A percentile compares a stretch with the other conserved stretches of the same genome.
These are phyloP conservation scores for Nakaseomyces bracarensis DNA, from an alignment of 1,139 yeast species.

Conservation along the genomic window DNA sequence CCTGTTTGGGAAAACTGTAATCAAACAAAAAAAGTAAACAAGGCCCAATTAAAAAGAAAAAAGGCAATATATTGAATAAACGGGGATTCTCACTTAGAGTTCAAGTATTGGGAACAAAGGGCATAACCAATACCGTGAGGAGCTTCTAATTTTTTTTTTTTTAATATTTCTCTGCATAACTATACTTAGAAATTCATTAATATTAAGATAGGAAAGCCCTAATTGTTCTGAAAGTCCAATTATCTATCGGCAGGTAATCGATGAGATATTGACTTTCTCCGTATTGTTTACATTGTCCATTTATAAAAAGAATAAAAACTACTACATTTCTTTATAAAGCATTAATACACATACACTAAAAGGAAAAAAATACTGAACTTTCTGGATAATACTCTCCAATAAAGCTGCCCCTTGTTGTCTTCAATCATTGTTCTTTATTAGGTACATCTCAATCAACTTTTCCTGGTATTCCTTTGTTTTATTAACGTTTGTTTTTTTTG, in stretches of 20 bases:
- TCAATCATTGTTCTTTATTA: too few species aligned
- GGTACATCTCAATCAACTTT: too few species aligned
- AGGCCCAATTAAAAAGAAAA: not conserved
- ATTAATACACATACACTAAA: too few species aligned
- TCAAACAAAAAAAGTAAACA: not conserved
- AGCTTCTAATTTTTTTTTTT: not conserved
- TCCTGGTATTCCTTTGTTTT: too few species aligned
- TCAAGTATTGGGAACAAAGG: not conserved
- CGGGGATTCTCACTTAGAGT: too few species aligned
- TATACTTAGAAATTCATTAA: too few species aligned
- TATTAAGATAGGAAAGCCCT: not conserved
- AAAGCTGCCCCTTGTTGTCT: not conserved
- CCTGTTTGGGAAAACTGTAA: constrained; percentile 5
- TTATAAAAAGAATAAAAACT: too few species aligned
- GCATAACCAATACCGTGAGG: not conserved
- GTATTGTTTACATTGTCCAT: not conserved
- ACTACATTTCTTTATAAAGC: not conserved
- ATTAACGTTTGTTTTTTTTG: too few species aligned
- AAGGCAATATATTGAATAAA: too few species aligned
- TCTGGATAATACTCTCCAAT: not conserved
- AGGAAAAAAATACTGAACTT: not conserved
- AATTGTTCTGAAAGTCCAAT: not conserved
- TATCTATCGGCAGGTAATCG: not conserved
- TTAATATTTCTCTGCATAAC: not conserved
- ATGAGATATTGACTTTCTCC: constrained; percentile 2